A percentile compares a stretch with the other conserved stretches of the same genome.
Conservation (phyloP, 345 rosid genomes). For the Eutrema heterophyllum region DNA sequence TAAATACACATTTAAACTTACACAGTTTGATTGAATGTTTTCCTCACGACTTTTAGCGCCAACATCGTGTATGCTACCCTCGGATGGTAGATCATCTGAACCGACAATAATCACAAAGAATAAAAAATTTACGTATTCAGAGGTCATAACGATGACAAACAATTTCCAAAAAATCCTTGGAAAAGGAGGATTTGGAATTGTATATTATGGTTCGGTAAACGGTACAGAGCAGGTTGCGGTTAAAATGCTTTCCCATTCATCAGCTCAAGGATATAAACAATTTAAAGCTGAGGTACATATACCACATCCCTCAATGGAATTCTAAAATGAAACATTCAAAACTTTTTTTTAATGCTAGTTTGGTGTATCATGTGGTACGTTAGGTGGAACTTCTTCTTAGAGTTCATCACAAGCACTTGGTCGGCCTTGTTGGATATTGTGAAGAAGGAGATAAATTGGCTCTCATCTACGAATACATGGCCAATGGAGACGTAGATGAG, state of each 20-base stretch:
- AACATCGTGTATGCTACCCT: slow-evolving; percentile 5
- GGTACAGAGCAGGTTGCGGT: slow-evolving; percentile 25
- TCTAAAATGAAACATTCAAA: not conserved
- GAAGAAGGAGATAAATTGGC: slow-evolving; percentile 31
- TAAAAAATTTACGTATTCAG: slow-evolving; percentile 24
- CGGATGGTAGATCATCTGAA: not conserved
- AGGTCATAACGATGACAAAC: slow-evolving; percentile 35
- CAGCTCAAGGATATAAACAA: slow-evolving; percentile 31
- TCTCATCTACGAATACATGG: slow-evolving; percentile 47
- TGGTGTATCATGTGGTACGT: not conserved
- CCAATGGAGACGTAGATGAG: slow-evolving; percentile 33
- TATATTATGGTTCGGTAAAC: slow-evolving; percentile 37
- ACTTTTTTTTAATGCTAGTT: not conserved
- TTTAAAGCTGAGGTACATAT: slow-evolving; percentile 31
- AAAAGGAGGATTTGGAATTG: slow-evolving; percentile 56
- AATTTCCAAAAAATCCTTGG: slow-evolving; percentile 42
- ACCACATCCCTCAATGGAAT: not conserved
- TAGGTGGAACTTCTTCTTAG: slow-evolving; percentile 43
- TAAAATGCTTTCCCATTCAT: slow-evolving; percentile 28
- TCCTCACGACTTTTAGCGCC: not conserved
- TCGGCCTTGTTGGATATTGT: slow-evolving; percentile 39
- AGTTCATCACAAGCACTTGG: slow-evolving; percentile 52
- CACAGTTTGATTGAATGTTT: not conserved
- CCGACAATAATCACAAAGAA: not conserved
- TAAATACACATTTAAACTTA: not conserved